These are phyloP conservation scores for Hamamelis virginiana DNA, from an alignment of 164 flowering plant species.

Conservation along the genomic window DNA sequence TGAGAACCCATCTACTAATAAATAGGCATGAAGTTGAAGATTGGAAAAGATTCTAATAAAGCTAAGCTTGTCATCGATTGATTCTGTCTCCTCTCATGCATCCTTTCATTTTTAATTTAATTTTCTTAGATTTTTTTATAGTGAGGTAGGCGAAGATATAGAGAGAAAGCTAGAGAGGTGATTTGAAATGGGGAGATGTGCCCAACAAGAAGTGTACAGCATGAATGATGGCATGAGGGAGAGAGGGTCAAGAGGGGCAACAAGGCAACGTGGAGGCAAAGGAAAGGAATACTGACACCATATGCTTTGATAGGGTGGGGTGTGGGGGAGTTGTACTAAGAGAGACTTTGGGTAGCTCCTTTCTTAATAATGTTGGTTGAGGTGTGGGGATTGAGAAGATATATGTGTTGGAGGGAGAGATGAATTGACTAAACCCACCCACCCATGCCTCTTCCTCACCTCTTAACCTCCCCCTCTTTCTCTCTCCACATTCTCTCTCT, in stretches of 20 bases:
- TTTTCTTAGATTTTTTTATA: neutral
- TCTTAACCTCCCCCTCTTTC: neutral
- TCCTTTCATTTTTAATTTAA: neutral
- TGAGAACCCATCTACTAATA: constrained; percentile 17
- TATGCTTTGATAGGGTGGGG: neutral
- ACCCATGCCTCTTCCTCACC: constrained; percentile 1
- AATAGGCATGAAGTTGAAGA: constrained; percentile 4
- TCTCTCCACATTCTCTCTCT: neutral
- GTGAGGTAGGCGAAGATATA: constrained; percentile 7
- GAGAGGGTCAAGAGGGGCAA: neutral
- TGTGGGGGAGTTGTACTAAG: constrained; percentile 7
- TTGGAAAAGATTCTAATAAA: constrained; percentile 2
- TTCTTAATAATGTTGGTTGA: constrained; percentile 17
- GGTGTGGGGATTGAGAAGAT: no score
- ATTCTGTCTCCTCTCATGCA: neutral
- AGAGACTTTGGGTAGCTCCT: neutral
- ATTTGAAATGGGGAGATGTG: constrained; percentile 17
- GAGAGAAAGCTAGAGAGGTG: neutral
- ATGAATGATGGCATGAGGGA: neutral
- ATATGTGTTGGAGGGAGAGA: neutral
- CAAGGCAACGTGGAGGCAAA: constrained; percentile 22
- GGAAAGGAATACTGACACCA: constrained; percentile 18
- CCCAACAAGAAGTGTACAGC: neutral
- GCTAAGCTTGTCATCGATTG: neutral
- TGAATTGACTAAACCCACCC: neutral